phyloP scores from a whole-genome alignment of 1,139 yeast genomes.

The Meyerozyma carpophila region DNA sequence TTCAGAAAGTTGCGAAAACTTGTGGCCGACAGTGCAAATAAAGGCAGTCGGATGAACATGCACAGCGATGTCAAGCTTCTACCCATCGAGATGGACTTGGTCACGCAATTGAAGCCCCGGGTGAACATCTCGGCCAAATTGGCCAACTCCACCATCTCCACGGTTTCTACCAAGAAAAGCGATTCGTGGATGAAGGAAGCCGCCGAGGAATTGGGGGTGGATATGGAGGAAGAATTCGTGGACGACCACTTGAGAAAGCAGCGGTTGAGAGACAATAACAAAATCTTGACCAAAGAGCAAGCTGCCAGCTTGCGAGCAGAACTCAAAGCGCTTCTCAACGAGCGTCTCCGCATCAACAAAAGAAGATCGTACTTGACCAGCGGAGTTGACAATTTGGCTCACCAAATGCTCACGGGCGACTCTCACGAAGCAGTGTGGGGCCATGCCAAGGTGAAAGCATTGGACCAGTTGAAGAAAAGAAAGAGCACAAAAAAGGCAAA shows the following conservation, averaged over 20 bases:
- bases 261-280: constrained; percentile 55
- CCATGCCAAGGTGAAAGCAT: constrained; percentile 61
- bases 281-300: constrained; percentile 48
- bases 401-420: constrained; percentile 67
- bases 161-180: constrained; percentile 62
- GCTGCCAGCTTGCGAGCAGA: constrained; percentile 46
- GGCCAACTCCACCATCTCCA: constrained; percentile 63
- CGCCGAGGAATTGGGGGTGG: constrained; percentile 88
- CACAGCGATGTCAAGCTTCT: constrained; percentile 62
- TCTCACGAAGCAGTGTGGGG: constrained; percentile 72
- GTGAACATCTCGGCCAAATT: constrained; percentile 64
- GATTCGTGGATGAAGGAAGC: constrained; percentile 82
- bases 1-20: constrained; percentile 67
- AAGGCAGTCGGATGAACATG: constrained; percentile 20
- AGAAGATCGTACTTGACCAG: constrained; percentile 79
- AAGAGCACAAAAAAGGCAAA: constrained; percentile 13
- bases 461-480: constrained; percentile 47
- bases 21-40: constrained; percentile 35
- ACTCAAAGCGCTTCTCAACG: constrained; percentile 49
- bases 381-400: constrained; percentile 82
- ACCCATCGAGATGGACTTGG: constrained; percentile 72
- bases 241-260: constrained; percentile 65
- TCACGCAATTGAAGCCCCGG: constrained; percentile 66
- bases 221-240: constrained; percentile 48
- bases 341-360: constrained; percentile 62